Conservation (phyloP, 805 yeast genomes). For the Yamadazyma endophytica region DNA sequence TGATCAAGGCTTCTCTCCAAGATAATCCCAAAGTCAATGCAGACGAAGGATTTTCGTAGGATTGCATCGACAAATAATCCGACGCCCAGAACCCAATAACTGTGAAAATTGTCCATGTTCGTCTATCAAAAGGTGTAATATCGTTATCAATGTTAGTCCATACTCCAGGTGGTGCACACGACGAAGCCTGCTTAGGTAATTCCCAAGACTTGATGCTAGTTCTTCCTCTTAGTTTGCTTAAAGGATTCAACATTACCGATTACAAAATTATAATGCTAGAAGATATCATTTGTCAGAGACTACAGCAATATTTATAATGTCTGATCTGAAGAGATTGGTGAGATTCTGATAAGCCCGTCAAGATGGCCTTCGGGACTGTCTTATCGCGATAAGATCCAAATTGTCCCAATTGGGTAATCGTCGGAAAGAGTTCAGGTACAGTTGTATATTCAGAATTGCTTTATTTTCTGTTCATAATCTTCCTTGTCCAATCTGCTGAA, state of each 20-base stretch:
- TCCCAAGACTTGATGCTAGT: conserved; percentile 1
- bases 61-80: conserved; percentile 9
- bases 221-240: neutral
- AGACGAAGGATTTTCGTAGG: conserved; percentile 9
- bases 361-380: too few species aligned
- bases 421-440: too few species aligned
- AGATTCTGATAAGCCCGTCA: too few species aligned
- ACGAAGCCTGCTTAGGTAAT: conserved; percentile 7
- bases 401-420: too few species aligned
- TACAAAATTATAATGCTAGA: neutral
- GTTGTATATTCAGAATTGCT: too few species aligned
- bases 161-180: conserved; percentile 11
- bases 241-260: too few species aligned
- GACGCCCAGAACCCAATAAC: conserved; percentile 12
- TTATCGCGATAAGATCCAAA: too few species aligned
- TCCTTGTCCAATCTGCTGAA: conserved; percentile 7
- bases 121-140: conserved; percentile 7
- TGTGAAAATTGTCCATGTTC: conserved; percentile 11
- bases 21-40: conserved; percentile 9
- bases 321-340: too few species aligned
- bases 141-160: conserved; percentile 12
- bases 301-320: too few species aligned
- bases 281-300: neutral
- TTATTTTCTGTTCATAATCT: conserved; percentile 10
- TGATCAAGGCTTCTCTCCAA: conserved; percentile 17